These are phyloP conservation scores for slime mould (Dictyostelium discoideum) DNA, from an alignment of 78 protist species.

Conservation along the genomic window dicty_2.7 NC_007089.4:1952001-1952500, in stretches of 20 bases:
- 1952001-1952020: neutral
- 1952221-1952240: too few relatives aligned
- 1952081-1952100: neutral
- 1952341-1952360: neutral
- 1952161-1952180: neutral
- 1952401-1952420: neutral
- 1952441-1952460: neutral
- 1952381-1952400: too few relatives aligned
- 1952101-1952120: neutral
- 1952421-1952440: neutral
- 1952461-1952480: neutral
- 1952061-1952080: neutral
- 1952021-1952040: neutral
- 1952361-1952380: too few relatives aligned
- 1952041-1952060: neutral
- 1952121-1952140: neutral
- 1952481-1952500: neutral
- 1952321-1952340: neutral
- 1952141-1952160: neutral
- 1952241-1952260: neutral
- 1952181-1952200: too few relatives aligned
- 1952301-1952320: neutral
- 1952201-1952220: too few relatives aligned
- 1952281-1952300: neutral
- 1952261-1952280: neutral